These are phyloP conservation scores for Heimioporus sp. DNA, from an alignment of 768 basidiomycete species.

Conservation along the genomic window DNA sequence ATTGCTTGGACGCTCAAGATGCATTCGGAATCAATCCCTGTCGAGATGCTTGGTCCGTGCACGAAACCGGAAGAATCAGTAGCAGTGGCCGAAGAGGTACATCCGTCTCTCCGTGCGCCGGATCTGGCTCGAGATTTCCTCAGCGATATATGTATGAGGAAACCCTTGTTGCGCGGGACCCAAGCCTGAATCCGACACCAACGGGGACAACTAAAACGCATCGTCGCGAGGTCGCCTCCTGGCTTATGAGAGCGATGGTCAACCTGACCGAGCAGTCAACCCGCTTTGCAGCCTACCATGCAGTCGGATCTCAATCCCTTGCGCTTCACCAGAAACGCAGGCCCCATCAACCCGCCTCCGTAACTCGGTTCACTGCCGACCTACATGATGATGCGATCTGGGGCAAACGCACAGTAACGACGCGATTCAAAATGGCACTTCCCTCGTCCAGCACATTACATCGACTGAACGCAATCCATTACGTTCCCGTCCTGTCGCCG, in stretches of 20 bases:
- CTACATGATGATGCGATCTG: not conserved
- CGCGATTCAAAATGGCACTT: not conserved
- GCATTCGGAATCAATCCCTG: not conserved
- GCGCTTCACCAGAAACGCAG: not conserved
- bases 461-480: not conserved
- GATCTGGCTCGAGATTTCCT: no score
- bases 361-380: no score
- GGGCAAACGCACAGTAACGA: not conserved
- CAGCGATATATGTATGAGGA: no score
- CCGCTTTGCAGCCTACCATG: not conserved
- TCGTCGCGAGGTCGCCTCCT: no score
- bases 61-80: conserved; percentile 3
- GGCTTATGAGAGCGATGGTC: no score
- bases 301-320: not conserved
- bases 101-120: not conserved
- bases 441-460: conserved; percentile 1
- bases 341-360: no score
- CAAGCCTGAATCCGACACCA: no score
- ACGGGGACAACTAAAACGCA: no score
- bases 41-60: not conserved
- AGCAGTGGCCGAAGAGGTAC: not conserved
- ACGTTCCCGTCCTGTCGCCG: not conserved
- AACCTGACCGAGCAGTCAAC: not conserved
- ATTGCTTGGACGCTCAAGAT: conserved; percentile 6
- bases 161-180: no score